Conservation (phyloP, 345 rosid genomes). For the Murraya koenigii region DNA sequence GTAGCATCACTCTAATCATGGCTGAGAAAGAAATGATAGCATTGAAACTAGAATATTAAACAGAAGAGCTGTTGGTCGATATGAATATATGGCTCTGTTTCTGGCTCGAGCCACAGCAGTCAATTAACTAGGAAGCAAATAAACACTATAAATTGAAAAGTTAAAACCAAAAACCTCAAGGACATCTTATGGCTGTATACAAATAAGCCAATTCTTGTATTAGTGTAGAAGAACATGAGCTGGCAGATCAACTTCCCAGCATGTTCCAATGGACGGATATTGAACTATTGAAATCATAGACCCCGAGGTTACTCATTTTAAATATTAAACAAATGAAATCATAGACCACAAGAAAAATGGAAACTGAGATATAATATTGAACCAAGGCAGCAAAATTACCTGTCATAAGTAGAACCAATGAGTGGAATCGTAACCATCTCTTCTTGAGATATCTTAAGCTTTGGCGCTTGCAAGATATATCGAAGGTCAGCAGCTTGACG, state of each 20-base stretch:
- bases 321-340: background rate
- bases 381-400: conserved; percentile 30
- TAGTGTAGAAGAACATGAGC: background rate
- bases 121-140: background rate
- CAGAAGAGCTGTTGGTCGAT: background rate
- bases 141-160: background rate
- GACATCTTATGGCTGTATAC: background rate
- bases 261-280: conserved; percentile 1
- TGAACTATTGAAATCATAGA: background rate
- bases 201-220: background rate
- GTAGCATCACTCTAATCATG: background rate
- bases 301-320: background rate
- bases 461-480: conserved; percentile 92
- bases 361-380: background rate
- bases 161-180: background rate
- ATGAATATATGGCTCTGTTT: background rate
- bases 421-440: conserved; percentile 89
- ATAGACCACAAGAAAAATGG: background rate
- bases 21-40: background rate
- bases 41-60: background rate
- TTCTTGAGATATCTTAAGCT: conserved; percentile 84
- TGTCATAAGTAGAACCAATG: conserved; percentile 78
- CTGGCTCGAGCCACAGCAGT: background rate
- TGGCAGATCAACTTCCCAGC: background rate
- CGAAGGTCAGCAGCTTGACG: conserved; percentile 95